Percentiles rank a stretch among this genome's conserved stretches.
Conservation (phyloP, 1,139 yeast species). For the Nakaseomyces delphensis region DNA sequence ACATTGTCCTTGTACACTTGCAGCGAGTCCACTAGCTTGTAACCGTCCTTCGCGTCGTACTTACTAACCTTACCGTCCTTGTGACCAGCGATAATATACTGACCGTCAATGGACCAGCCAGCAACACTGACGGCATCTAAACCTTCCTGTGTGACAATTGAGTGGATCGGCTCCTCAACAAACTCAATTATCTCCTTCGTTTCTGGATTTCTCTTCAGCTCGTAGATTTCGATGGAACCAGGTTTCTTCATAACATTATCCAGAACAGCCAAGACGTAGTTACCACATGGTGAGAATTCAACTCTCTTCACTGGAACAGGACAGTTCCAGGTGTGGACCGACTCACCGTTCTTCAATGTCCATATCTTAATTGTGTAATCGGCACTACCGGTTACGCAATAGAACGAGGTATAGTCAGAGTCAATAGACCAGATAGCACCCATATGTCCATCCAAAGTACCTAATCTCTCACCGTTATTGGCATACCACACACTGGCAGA, state of each 20-base stretch:
- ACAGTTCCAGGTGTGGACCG: slow-evolving; percentile 64
- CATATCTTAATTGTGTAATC: slow-evolving; percentile 82
- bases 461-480: slow-evolving; percentile 92
- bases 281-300: slow-evolving; percentile 71
- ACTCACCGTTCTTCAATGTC: slow-evolving; percentile 72
- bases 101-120: slow-evolving; percentile 74
- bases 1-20: slow-evolving; percentile 69
- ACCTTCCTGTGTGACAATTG: slow-evolving; percentile 54
- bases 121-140: slow-evolving; percentile 65
- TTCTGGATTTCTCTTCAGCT: slow-evolving; percentile 43
- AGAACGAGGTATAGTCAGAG: slow-evolving; percentile 58
- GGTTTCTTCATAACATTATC: slow-evolving; percentile 90
- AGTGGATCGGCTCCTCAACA: slow-evolving; percentile 47
- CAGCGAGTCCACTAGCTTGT: slow-evolving; percentile 46
- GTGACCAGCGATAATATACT: slow-evolving; percentile 77
- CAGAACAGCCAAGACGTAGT: slow-evolving; percentile 63
- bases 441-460: slow-evolving; percentile 80
- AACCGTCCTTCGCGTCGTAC: slow-evolving; percentile 66
- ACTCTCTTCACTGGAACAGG: slow-evolving; percentile 88
- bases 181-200: slow-evolving; percentile 30
- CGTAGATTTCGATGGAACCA: slow-evolving; percentile 67
- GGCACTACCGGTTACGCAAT: slow-evolving; percentile 84
- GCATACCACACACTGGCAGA: slow-evolving; percentile 90
- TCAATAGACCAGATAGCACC: slow-evolving; percentile 97
- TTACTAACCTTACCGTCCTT: slow-evolving; percentile 78